Evolutionary conservation across 352 stramenopile genomes (phyloP), one percentile per base, ranked within the genome.

Genomic region (Globisporangium echinulatum): DNA sequence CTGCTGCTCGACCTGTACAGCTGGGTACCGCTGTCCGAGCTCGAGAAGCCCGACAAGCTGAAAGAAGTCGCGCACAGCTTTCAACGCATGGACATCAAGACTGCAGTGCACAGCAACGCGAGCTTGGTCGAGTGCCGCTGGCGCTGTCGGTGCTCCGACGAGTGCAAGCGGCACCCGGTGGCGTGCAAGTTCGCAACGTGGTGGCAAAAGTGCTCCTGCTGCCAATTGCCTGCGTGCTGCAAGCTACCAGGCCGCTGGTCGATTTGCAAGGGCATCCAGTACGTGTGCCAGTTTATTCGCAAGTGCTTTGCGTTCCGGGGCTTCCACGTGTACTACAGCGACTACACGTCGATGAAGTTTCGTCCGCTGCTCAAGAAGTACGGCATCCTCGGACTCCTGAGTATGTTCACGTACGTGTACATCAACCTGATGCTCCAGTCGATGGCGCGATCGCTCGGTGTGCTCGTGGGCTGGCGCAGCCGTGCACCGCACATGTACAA

Each of bases 1-100:
- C 64, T 87, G 33, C 63, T 87, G 11, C 62, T 87, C 0, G 75
- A 87, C 52, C 54, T 87, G 33, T 87, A 74, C 63, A 83, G 70
- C 19, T 83, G 75, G 77, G 72, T 83, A 17, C 72, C 77, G 13
- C 55, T 84, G 1, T 67, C 71, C 3, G 71, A 87, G 51, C 58
- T 85, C 1, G 67, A 74, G 53, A 48, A 76, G 5, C 48, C 63
- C 1, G 56, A 78, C 3, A 59, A 69, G 8, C 49, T 80, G 0
- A 7, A 70, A 7, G 36, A 66, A 1, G 52, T 71, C 0, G 66
- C 74, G 11, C 68, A 81, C 37, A 73, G 68, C 46, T 60, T 60
- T 17, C 58, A 70, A 2, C 66, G 62, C 13, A 2, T 59, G 1
- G 66, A 79, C 43, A 87, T 87, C 52, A 66, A 77, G 43, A 67